Evolutionary conservation across 2,329 filamentous ascomycete species (phyloP), one percentile per base, ranked within the genome.

Genomic region (Rhinocladiella similis): DNA sequence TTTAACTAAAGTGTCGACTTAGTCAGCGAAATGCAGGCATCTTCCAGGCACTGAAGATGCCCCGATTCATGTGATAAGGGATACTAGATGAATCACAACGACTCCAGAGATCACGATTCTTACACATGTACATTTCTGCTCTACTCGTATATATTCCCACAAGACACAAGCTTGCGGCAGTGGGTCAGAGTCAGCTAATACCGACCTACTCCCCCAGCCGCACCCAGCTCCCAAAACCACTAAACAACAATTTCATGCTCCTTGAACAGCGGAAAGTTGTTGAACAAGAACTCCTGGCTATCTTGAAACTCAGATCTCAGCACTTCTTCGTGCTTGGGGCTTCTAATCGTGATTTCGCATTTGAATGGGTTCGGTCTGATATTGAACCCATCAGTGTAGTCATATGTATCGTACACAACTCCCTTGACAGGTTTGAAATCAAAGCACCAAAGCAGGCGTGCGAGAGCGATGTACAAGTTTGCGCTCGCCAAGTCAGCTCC

Each of bases 361-460:
- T 53, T 43, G 25, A 49, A 62, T n/a, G 50, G 54, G 22, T 57
- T 57, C 12, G 60, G 60, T 13, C 60, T 53, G 19, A 52, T 57
- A 46, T 62, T 62, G 56, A 62, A 62, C 1, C 60, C 60, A 20
- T 57, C 60, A 10, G 56, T 57, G 43, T 62, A 62, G 45, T 62
- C 51, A 43, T 56, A 62, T 39, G 56, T 59, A 46, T 62, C 56
- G 48, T 62, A 62, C 3, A 59, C 51, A 22, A 43, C 48, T 19
- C 54, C 59, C 33, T 60, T 60, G 25, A 50, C 25, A 13, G 61
- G 58, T 6, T 22, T 19, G 42, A 83, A 70, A 50, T 81, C 80
- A 3, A 80, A 81, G 2, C 80, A 80, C 52, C 81, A 74, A 55
- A 85, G 79, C 76, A 84, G 80, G 29, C 81, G 70, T 0, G 80